Conservation (phyloP, 1,284 basidiomycete genomes). For the Mixia osmundae region DNA sequence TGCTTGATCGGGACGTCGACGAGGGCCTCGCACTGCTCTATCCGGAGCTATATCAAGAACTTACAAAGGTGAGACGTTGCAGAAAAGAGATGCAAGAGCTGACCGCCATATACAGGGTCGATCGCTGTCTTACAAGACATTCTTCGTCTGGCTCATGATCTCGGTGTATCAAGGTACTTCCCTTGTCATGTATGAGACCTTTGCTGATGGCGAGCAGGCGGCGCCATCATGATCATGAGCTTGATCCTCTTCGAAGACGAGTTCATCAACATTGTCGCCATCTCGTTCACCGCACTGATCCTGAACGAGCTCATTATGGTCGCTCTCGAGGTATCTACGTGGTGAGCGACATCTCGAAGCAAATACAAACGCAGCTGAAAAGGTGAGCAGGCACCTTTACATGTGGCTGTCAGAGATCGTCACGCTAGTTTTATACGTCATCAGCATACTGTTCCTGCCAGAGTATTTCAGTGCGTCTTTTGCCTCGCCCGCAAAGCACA, state of each 20-base stretch:
- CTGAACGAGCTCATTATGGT: conserved; percentile 99
- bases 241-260: conserved; percentile 91
- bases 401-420: conserved; percentile 85
- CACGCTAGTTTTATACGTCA: conserved; percentile 67
- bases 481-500: not conserved
- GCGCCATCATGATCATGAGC: conserved; percentile 95
- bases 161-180: conserved; percentile 77
- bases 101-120: conserved; percentile 39
- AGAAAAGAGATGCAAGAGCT: not conserved
- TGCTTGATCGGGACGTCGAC: conserved; percentile 84
- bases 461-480: conserved; percentile 71
- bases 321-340: conserved; percentile 79
- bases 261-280: conserved; percentile 92
- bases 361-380: conserved; percentile 6
- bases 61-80: conserved; percentile 50
- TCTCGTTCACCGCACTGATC: conserved; percentile 88
- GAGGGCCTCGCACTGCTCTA: conserved; percentile 87
- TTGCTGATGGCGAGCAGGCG: conserved; percentile 31
- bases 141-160: conserved; percentile 95
- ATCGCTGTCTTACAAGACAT: conserved; percentile 80
- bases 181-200: not conserved
- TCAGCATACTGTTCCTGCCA: conserved; percentile 79
- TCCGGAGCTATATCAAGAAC: conserved; percentile 91
- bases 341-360: conserved; percentile 30
- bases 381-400: conserved; percentile 55